phyloP scores from a whole-genome alignment of 2,329 filamentous ascomycete genomes.

The Fonsecaea nubica region DNA sequence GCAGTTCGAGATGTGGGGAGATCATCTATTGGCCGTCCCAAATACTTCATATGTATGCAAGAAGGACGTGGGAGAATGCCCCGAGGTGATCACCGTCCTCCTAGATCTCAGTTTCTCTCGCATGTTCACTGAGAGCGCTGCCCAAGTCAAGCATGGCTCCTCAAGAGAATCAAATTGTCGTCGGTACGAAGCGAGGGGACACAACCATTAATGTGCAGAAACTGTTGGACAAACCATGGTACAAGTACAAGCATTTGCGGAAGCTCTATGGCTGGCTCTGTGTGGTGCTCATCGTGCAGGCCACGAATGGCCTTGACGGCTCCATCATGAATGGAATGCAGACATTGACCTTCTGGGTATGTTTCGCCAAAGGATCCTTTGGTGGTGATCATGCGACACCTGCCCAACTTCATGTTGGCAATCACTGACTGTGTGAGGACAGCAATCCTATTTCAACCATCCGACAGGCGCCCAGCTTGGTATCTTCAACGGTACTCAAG shows the following conservation, averaged over 20 bases:
- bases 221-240: constrained; percentile 27
- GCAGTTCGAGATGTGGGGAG: constrained; percentile 20
- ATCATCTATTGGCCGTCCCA: not conserved
- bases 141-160: constrained; percentile 16
- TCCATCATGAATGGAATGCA: constrained; percentile 44
- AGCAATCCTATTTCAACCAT: constrained; percentile 41
- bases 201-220: constrained; percentile 28
- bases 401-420: not conserved
- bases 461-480: constrained; percentile 35
- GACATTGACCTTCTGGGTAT: constrained; percentile 33
- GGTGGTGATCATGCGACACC: not conserved
- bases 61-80: not conserved
- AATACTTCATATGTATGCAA: constrained; percentile 8
- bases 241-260: constrained; percentile 26
- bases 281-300: constrained; percentile 29
- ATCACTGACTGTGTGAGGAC: constrained; percentile 23
- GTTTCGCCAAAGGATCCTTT: not conserved
- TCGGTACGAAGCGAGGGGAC: constrained; percentile 26
- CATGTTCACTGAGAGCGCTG: not conserved
- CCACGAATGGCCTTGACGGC: constrained; percentile 21
- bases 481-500: constrained; percentile 27
- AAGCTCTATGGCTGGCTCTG: constrained; percentile 28
- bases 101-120: not conserved
- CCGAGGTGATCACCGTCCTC: not conserved
- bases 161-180: constrained; percentile 21